Conservation (phyloP, 768 basidiomycete species). For the Boletus sensibilis region DNA sequence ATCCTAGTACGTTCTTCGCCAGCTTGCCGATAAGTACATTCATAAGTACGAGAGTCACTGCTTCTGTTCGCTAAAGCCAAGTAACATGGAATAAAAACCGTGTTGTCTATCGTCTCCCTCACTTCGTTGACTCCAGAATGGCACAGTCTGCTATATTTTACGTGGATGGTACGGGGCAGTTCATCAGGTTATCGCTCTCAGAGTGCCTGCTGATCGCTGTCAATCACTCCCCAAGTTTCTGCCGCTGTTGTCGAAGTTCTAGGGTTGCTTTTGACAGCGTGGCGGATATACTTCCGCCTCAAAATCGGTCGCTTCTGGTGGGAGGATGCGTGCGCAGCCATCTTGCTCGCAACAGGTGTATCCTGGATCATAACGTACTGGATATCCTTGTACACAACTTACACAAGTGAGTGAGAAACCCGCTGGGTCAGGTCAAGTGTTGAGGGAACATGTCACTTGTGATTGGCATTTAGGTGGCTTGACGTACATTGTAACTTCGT, state of each 20-base stretch:
- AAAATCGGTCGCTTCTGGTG: slow-evolving; percentile 11
- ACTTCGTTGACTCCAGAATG: neutral
- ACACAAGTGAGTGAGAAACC: neutral
- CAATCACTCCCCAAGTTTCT: neutral
- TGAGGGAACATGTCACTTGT: neutral
- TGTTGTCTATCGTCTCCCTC: neutral
- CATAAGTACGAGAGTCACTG: neutral
- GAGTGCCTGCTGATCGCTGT: neutral
- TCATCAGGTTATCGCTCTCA: neutral
- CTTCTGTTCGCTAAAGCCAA: too few relatives aligned
- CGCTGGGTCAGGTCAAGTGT: neutral
- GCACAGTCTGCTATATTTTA: neutral
- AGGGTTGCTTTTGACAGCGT: neutral
- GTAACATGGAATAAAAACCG: too few relatives aligned
- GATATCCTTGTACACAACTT: neutral
- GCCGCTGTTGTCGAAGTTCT: neutral
- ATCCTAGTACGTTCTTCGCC: too few relatives aligned
- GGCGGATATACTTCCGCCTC: slow-evolving; percentile 7
- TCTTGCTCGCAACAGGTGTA: neutral
- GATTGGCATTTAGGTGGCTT: neutral
- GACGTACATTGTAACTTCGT: neutral
- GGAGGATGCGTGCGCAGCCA: slow-evolving; percentile 14
- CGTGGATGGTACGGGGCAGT: neutral
- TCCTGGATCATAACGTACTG: slow-evolving; percentile 1
- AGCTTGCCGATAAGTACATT: neutral